Evolutionary conservation across 331 rosid genomes (phyloP), one percentile per base, ranked within the genome.

Genomic region (Rhamnella rubrinervis): DNA sequence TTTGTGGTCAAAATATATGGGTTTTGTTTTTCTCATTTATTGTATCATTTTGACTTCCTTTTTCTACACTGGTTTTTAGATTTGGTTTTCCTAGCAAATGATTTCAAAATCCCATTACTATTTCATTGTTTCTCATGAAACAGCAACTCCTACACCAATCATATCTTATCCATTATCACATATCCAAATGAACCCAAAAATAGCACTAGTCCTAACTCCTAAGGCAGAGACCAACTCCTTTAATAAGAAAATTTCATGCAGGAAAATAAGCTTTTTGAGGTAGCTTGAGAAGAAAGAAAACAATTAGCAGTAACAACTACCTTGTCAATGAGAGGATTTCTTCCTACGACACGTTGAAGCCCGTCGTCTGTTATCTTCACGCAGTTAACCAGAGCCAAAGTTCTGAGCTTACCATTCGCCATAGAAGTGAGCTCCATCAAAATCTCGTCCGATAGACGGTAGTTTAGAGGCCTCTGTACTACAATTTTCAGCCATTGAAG

Each of bases 401-500:
- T 73, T 79, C 31, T 77, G 37, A 91, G 82, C 72, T 79, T 81
- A 6, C 95, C 92, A 58, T 75, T 77, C n/a, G 92, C 90, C 65
- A 82, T 91, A 19, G 92, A 80, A 19, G 92, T 68, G 68, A 90
- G 75, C 63, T 67, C 76, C 31, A 75, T 20, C 18, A 90, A 75
- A 71, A 68, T 68, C 49, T 66, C 71, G 66, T 93, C 87, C 8
- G 85, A 55, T 61, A 93, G 59, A 7, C 81, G 67, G 8, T 56
- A 76, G 86, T n/a, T 76, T 25, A 93, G 74, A 25, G 91, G 96
- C n/a, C 77, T 61, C 59, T 91, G 74, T 52, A 88, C 85, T 31
- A 78, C 10, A 81, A 88, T 56, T n/a, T 83, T 68, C 40, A 85
- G 77, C 97, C 98, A 93, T 51, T 83, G 84, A 57, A 91, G 50